Evolutionary conservation across 805 yeast genomes (phyloP), one percentile per base, ranked within the genome.

Genomic region (Kodamaea neixiangensis): DNA sequence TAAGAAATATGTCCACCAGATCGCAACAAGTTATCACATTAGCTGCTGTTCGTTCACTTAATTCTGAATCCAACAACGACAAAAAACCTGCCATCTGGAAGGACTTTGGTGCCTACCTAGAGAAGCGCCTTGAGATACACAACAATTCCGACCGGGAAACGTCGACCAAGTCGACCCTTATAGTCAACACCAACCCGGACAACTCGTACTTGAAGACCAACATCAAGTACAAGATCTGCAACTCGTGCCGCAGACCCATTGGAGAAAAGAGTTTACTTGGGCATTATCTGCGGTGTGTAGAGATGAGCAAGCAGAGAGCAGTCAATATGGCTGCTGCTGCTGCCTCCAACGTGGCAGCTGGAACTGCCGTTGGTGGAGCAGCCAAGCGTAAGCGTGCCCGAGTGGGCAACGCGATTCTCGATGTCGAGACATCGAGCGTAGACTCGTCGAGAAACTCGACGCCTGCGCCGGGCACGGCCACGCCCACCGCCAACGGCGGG

Each of bases 21-120:
- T 58, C 64, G 29, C 58, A 60, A 48, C 65, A 63, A 54, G 58
- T 58, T 40, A 57, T 62, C 40, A 59, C 72, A 22, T 58, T 66
- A 59, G 61, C 65, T 42, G 58, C 62, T 50, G 60, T 65, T 29
- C 56, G 58, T 47, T 55, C 65, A 37, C 65, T 65, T 33, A 60
- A 62, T 51, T 47, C 51, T n/a, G 61, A 56, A 31, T 17, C 41
- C 41, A 53, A 48, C 49, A 54, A 44, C 22, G 59, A 49, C 52
- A 59, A 59, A 39, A 65, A 67, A 49, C 63, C 68, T 7, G 66
- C 70, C 25, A 65, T 70, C 52, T 74, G 79, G 79, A 74, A 73
- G 58, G 79, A 74, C 40, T 67, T 74, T 49, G 79, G 79, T 9
- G 70, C 65, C 9, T 74, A 69, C 51, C 60, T 74, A 46, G 79